Evolutionary conservation across 352 stramenopile species (phyloP), one percentile per base, ranked within the genome.

Genomic region (Pythium aphanidermatum): DNA sequence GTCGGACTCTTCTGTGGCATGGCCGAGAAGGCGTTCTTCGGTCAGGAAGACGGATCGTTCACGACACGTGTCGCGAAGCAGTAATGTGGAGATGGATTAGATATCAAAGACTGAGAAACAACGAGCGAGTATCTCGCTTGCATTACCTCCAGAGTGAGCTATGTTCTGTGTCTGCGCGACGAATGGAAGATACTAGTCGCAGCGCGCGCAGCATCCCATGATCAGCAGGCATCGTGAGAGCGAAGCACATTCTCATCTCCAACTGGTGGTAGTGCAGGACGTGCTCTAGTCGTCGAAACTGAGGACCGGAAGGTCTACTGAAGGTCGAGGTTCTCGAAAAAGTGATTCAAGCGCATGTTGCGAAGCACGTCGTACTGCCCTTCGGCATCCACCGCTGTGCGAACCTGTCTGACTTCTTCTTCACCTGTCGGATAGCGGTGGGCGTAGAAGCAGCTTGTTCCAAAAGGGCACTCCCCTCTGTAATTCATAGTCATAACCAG

Each of bases 1-100:
- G 86, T 94, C 44, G 85, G 85, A 14, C 57, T 96, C 17, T 96
- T 96, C 63, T 86, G 74, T 40, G 68, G 72, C n/a, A 94, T 96
- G 80, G 85, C 76, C 28, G 63, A 73, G 41, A 95, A 95, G 62
- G 85, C 77, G 31, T 94, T 79, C 56, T 96, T 96, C 43, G 85
- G 83, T 36, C 72, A 94, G 52, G 68, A 74, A 29, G 80, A 95
- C 39, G 84, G 84, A 40, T 83, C 79, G 14, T 68, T 94, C 52
- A 92, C 77, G 25, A 84, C 67, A 33, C 72, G 77, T 12, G 59
- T 60, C 50, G 57, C 64, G 3, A 42, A 68, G 12, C 58, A 51
- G 35, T 67, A 50, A 55, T 54, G 60, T 25, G 30, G 28, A 19
- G 12, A 9, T 9, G 11, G 45, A 17, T 48, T 4, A 36, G 27